Conservation (phyloP, 2,329 filamentous ascomycete species). For the Teratosphaeria epicoccoides region DNA sequence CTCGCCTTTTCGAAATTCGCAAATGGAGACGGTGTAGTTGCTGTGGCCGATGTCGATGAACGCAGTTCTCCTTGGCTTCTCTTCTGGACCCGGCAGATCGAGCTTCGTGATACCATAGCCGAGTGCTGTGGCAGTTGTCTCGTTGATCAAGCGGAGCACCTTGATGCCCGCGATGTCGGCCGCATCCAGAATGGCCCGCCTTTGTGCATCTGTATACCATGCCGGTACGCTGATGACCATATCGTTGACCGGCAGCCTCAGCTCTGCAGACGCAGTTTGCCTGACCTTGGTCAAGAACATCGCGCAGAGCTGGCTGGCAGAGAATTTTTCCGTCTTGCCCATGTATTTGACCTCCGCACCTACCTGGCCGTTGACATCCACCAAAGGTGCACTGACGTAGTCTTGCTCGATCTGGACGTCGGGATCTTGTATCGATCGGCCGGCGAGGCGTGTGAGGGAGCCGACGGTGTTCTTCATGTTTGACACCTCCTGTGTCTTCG, state of each 20-base stretch:
- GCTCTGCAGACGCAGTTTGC: slow-evolving; percentile 72
- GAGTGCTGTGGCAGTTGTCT: slow-evolving; percentile 89
- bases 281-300: slow-evolving; percentile 97
- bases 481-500: slow-evolving; percentile 97
- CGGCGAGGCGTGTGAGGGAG: slow-evolving; percentile 84
- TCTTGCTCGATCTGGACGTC: slow-evolving; percentile 90
- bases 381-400: slow-evolving; percentile 72
- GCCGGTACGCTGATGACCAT: slow-evolving; percentile 88
- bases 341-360: slow-evolving; percentile 88
- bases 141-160: slow-evolving; percentile 88
- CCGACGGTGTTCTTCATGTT: slow-evolving; percentile 98
- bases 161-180: slow-evolving; percentile 90
- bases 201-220: slow-evolving; percentile 95
- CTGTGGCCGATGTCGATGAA: slow-evolving; percentile 95
- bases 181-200: slow-evolving; percentile 79
- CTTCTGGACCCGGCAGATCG: slow-evolving; percentile 76
- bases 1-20: slow-evolving; percentile 96
- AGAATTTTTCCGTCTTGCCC: slow-evolving; percentile 91
- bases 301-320: slow-evolving; percentile 82
- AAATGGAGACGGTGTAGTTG: slow-evolving; percentile 87
- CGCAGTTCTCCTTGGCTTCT: slow-evolving; percentile 80
- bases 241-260: slow-evolving; percentile 84
- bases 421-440: slow-evolving; percentile 76
- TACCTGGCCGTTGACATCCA: slow-evolving; percentile 87
- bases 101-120: slow-evolving; percentile 98